Conservation (phyloP, 257 asterid species). For the Rehmannia glutinosa region DNA sequence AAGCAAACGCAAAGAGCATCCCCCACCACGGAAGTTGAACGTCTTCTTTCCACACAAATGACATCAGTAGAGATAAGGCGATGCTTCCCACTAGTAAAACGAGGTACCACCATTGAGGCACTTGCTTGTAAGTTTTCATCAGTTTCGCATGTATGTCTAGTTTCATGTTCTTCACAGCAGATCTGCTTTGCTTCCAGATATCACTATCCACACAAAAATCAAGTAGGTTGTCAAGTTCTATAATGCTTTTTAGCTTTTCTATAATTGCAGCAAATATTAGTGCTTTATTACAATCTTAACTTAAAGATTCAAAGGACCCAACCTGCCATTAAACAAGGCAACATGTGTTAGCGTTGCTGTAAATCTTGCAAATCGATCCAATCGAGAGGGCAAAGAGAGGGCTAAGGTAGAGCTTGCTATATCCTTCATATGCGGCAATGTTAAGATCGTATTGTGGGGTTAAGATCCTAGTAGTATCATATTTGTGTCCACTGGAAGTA, state of each 20-base stretch:
- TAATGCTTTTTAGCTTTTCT: too few species aligned
- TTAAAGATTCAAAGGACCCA: too few species aligned
- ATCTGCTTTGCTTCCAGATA: constrained; percentile 80
- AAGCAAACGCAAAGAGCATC: constrained; percentile 68
- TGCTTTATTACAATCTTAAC: too few species aligned
- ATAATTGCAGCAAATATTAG: too few species aligned
- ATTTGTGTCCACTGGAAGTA: constrained; percentile 63
- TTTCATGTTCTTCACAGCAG: constrained; percentile 65
- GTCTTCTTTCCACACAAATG: constrained; percentile 72
- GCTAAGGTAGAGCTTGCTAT: constrained; percentile 94
- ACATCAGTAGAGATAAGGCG: constrained; percentile 54
- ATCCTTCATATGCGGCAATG: constrained; percentile 57
- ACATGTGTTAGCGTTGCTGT: constrained; percentile 92
- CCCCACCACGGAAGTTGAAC: constrained; percentile 99
- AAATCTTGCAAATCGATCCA: constrained; percentile 94
- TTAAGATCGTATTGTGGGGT: constrained; percentile 85
- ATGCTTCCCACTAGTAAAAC: constrained; percentile 60
- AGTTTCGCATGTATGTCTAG: constrained; percentile 66
- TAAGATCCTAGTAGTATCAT: constrained; percentile 71
- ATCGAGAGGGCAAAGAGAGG: constrained; percentile 94
- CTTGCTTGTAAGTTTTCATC: constrained; percentile 86
- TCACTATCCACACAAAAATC: constrained; percentile 43
- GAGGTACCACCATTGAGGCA: constrained; percentile 93
- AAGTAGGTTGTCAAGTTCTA: not conserved
- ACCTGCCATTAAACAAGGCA: constrained; percentile 92